Evolutionary conservation across 2,329 filamentous ascomycete species (phyloP).

Genomic region (Ilyonectria sp.): DNA sequence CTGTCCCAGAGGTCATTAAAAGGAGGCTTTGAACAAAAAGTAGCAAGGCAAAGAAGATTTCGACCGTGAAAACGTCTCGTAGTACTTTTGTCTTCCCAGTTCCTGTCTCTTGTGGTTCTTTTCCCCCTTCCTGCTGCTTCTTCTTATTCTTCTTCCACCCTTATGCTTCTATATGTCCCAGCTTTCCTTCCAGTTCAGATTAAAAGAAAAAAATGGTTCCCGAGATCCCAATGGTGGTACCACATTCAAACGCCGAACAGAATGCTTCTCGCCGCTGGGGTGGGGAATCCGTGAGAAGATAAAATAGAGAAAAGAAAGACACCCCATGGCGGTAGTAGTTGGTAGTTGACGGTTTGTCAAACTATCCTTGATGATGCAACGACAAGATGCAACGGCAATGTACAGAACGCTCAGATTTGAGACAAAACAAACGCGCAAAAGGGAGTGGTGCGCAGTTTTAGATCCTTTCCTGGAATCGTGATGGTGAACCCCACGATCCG

Average conservation of each 20-base stretch:
- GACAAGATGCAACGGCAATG: constrained; percentile 39
- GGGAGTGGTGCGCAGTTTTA: constrained; percentile 28
- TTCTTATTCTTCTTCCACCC: constrained; percentile 29
- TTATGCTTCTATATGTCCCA: constrained; percentile 32
- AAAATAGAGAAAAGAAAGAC: constrained; percentile 29
- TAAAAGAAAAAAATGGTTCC: constrained; percentile 34
- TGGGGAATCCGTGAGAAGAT: constrained; percentile 33
- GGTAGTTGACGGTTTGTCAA: constrained; percentile 26
- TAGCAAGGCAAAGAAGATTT: constrained; percentile 43
- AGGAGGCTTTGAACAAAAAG: constrained; percentile 31
- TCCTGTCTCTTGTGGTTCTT: constrained; percentile 6
- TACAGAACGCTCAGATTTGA: constrained; percentile 47
- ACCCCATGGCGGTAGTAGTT: constrained; percentile 26
- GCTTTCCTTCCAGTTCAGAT: constrained; percentile 35
- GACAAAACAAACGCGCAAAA: constrained; percentile 34
- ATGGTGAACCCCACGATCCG: constrained; percentile 46
- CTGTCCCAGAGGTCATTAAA: constrained; percentile 34
- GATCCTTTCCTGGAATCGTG: constrained; percentile 50
- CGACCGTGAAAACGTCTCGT: constrained; percentile 36
- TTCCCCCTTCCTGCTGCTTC: constrained; percentile 22
- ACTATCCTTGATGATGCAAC: constrained; percentile 37
- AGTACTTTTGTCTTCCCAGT: constrained; percentile 31
- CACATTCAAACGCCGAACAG: constrained; percentile 47
- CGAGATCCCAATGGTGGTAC: constrained; percentile 44
- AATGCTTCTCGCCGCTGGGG: constrained; percentile 42